Base-by-base conservation (phyloP, 441 rosid species). In the Brassica balearica region DNA sequence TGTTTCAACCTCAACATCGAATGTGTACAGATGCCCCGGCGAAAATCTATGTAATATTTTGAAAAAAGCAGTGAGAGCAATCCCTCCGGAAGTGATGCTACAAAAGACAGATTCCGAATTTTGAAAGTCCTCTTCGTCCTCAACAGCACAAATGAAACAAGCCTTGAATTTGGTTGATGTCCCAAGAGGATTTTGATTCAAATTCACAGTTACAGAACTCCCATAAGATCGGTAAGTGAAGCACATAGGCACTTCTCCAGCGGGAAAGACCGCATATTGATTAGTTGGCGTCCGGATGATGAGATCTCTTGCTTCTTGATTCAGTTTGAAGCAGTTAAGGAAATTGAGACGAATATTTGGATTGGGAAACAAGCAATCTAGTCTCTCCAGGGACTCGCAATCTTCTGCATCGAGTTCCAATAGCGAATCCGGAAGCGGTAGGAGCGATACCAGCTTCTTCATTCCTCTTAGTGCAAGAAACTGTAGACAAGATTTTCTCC, bases 261-360 rank as follows among this genome's bases (percentile, higher is more conserved):
- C 36, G 0, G 71, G 71, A 22, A 68, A 68, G 20, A 7, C 11
- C 1, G 59, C 36, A 46, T 22, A 12, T 2, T 7, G 0, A 43
- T 1, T 11, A 20, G 58, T 43, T 0, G 1, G 12, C 15, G 38
- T 22, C 38, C 7, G 58, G 22, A 23, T 22, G 59, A 46, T 68
- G 71, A 68, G 32, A 23, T 46, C 12, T 46, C 22, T 68, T 0
- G 71, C 71, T 46, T 41, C 53, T 68, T 46, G 19, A 46, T 68
- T 68, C 1, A 68, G 38, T 46, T 23, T 7, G 3, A 25, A 68
- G 22, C 59, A 46, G 1, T 46, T 68, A 1, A 0, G 0, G 0
- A 68, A 68, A 6, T n/a, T 46, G 59, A 68, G 71, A 46, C 8
- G 0, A 23, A 46, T n/a, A 23, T 6, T 3, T 23, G 59, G 71